Evolutionary conservation across 2,329 filamentous ascomycete species (phyloP), one percentile per base, ranked within the genome.

Genomic region (Pestalotiopsis sp.): DNA sequence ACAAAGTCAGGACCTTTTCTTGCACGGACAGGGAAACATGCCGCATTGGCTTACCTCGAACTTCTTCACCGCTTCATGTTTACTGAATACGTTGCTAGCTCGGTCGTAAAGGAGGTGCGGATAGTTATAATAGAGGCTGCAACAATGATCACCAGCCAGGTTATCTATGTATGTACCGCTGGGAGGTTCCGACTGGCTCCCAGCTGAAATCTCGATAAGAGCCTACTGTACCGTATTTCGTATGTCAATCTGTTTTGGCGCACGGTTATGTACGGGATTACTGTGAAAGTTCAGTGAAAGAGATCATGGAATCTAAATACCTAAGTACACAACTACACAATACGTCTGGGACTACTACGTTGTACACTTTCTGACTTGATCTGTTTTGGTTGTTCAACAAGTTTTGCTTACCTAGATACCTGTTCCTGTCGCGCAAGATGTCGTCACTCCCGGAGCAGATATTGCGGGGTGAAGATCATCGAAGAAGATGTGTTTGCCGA

Each of bases 391-490:
- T 7, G 17, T 52, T 58, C 25, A 3, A 6, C 14, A 27, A 17
- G 27, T 7, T 27, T 36, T 4, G 31, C 31, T 20, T n/a, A 38
- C 27, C 59, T 61, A 9, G 2, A 52, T 61, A 38, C 31, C 59
- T 61, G 59, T 61, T 61, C 59, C 25, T 61, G 59, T 61, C 45
- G 36, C 40, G 59, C 36, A 56, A 45, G 52, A 66, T 66, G 63
- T 66, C 63, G 63, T 66, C 63, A 66, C 52, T 66, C 20, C 63
- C 23, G 41, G 49, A 66, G 63, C 49, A 58, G 40, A 66, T n/a
- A 36, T 20, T 36, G 25, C 31, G 27, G 25, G 27, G n/a, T 36
- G 31, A 20, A 20, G 59, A 36, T 36, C 36, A 27, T 36, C 23
- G 59, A 61, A 61, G 14, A 9, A 52, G 20, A n/a, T n/a, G 14